Evolutionary conservation across 306 rosid species (phyloP), one percentile per base, ranked within the genome.

Genomic region (Vigna radiata): DNA sequence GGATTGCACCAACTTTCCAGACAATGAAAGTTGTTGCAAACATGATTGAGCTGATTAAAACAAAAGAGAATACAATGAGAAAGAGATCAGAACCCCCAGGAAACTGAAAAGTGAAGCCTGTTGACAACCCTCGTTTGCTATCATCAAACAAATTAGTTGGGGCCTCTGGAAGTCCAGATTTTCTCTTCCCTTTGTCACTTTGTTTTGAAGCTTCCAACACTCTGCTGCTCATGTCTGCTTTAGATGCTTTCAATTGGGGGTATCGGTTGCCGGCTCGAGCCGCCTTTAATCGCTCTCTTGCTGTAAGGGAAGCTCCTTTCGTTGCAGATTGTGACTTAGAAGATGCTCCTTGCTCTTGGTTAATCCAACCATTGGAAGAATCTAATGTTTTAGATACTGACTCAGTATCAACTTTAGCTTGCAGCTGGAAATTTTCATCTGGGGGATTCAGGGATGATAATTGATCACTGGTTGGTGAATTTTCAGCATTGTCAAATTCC

Each of bases 1-100:
- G 97, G 84, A 94, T 94, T 67, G 97, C 98, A 74, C 98, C 97
- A 68, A 88, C 91, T 87, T 92, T 94, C 98, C 98, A 94, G 73
- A 94, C 98, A 66, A 94, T 4, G 86, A 58, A 94, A 63, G 98
- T 94, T 16, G 98, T 94, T 78, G 93, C 93, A 85, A 94, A 92
- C 98, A 94, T 94, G 68, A 90, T 86, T 5, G 96, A 78, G 79
- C 92, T 94, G 81, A 94, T 94, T 17, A 92, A 84, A 53, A 94
- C 96, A 83, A 94, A 90, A 0, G 98, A 94, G 50, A 90, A 83
- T 33, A 64, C 71, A 78, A 94, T 78, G 63, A 90, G 1, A 59
- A 91, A 87, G 63, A 94, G 81, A 73, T 94, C 98, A 29, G 59
- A 63, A 50, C 97, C 96, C 6, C 97, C 97, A 0, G 97, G 97